Percentiles rank a stretch among this genome's conserved stretches.
These are phyloP conservation scores for Stachybotrys chartarum DNA, from an alignment of 2,329 filamentous ascomycete genomes.

Conservation along the genomic window DNA sequence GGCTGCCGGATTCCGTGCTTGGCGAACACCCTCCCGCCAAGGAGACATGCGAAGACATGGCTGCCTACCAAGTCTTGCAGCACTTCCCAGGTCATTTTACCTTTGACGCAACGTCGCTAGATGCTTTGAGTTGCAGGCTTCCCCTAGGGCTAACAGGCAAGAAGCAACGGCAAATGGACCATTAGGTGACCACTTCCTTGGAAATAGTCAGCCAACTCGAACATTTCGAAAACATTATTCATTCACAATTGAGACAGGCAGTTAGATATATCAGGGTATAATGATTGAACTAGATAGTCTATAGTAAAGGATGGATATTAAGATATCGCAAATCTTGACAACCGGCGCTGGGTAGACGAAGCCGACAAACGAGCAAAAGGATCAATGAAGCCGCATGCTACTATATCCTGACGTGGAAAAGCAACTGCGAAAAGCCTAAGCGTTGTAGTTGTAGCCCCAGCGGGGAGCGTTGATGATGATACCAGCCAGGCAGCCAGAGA, in stretches of 20 bases:
- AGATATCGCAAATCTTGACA: not conserved
- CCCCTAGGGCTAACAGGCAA: too few relatives aligned
- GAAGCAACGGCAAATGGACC: not conserved
- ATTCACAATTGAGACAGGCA: too few relatives aligned
- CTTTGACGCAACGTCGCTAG: too few relatives aligned
- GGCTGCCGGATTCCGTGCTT: not conserved
- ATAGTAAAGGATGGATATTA: not conserved
- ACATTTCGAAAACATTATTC: too few relatives aligned
- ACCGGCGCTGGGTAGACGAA: not conserved
- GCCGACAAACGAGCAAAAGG: not conserved
- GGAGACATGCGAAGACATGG: too few relatives aligned
- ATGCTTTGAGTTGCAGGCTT: too few relatives aligned
- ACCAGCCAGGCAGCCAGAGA: slow-evolving; percentile 54
- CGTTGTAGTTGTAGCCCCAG: slow-evolving; percentile 23
- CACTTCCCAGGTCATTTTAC: too few relatives aligned
- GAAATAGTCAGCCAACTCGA: too few relatives aligned
- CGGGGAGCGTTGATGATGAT: slow-evolving; percentile 56
- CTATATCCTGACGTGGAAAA: not conserved
- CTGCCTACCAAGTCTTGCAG: not conserved
- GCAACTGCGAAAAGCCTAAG: not conserved
- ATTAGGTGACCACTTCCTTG: too few relatives aligned
- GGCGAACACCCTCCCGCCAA: not conserved
- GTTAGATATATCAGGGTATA: not conserved
- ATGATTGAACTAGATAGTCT: not conserved
- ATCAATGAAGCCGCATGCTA: not conserved